A percentile compares a stretch with the other conserved stretches of the same genome.
Evolutionary conservation across 2,329 filamentous ascomycete genomes (phyloP).

Genomic region (Polychaeton citri): DNA sequence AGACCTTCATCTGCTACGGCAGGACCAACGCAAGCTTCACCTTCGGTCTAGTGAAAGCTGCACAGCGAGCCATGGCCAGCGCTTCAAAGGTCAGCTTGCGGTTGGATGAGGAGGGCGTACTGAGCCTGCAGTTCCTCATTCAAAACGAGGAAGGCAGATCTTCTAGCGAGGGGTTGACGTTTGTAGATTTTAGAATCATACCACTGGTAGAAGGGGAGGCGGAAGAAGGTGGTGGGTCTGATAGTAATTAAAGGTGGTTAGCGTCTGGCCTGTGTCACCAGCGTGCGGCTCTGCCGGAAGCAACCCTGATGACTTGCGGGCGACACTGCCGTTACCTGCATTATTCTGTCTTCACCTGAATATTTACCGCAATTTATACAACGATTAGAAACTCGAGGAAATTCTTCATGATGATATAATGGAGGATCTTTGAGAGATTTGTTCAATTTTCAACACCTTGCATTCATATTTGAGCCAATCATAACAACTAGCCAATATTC

Average conservation of each 20-base stretch:
- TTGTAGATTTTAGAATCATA: slow-evolving; percentile 73
- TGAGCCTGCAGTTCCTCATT: slow-evolving; percentile 94
- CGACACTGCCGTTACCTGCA: no score
- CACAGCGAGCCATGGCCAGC: slow-evolving; percentile 80
- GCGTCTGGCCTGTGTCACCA: no score
- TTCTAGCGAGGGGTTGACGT: slow-evolving; percentile 40
- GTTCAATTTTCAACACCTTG: no score
- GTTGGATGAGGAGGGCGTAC: slow-evolving; percentile 74
- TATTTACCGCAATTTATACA: no score
- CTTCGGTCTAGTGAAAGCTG: slow-evolving; percentile 74
- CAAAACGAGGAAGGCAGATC: slow-evolving; percentile 49
- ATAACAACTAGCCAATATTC: no score
- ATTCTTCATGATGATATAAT: no score
- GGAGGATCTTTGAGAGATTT: no score
- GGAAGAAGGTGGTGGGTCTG: slow-evolving; percentile 22
- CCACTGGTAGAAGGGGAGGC: slow-evolving; percentile 54
- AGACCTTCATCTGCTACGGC: slow-evolving; percentile 54
- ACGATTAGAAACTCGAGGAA: no score
- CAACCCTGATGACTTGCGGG: no score
- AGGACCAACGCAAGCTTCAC: slow-evolving; percentile 62
- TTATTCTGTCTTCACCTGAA: no score
- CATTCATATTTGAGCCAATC: no score
- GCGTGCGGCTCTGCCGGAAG: no score
- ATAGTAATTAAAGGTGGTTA: slow-evolving; percentile 3
- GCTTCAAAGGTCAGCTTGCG: slow-evolving; percentile 87